Evolutionary conservation across 129 eudicot genomes (phyloP), one percentile per base, ranked within the genome.

Genomic region (Flaveria sonorensis): DNA sequence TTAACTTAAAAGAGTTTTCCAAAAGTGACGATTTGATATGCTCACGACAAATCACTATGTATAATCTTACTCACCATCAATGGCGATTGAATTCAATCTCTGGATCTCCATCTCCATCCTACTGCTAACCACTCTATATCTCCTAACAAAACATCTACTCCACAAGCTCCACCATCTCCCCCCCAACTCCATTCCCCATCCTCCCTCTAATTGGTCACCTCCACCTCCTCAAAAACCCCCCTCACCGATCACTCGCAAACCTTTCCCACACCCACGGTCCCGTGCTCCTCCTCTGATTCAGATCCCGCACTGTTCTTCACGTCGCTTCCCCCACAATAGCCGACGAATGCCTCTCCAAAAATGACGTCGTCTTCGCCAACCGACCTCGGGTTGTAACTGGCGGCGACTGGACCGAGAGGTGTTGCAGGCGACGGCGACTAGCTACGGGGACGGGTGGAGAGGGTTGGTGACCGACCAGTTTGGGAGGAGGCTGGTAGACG

Each of bases 151-250:
- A 21, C 83, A 60, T 43, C 28, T 76, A 10, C 71, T 82, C 42
- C 85, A 66, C 75, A 87, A 83, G 26, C 70, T 87, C 19, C 79
- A 15, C 32, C 76, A 75, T 14, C 83, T 59, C 1, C 3, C 93
- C 93, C 0, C 93, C 93, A 13, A 72, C 83, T 43, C 90, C 90
- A n/a, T 71, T 72, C 56, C 68, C 88, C n/a, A 45, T 24, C 71
- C 81, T 86, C 13, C 93, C 93, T 36, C 6, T 88, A 24, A 71
- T 86, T 15, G 88, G 90, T 68, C 93, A 88, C 40, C 85, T 86
- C 60, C 83, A 86, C 82, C 88, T 85, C 56, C 57, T 88, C 53
- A 82, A 83, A 21, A 68, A 52, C 40, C 76, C 83, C 15, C 81
- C 81, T 16, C 81, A 86, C 75, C 83, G 63, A 21, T 24, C 88